Conservation (phyloP, 345 rosid species). For the Murraya koenigii region DNA sequence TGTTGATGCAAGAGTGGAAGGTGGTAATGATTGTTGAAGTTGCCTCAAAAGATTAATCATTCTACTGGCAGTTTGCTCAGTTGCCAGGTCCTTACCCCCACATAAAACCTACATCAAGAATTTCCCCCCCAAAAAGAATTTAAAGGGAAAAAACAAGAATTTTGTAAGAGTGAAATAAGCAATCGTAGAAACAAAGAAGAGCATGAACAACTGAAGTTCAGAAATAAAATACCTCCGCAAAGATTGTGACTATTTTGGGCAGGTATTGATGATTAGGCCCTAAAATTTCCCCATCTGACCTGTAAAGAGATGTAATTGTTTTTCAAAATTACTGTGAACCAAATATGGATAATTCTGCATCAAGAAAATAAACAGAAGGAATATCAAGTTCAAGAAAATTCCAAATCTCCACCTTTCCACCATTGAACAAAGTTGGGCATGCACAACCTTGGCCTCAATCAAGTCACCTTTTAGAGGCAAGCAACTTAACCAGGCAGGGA, state of each 20-base stretch:
- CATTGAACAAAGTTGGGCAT: constrained; percentile 73
- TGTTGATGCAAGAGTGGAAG: constrained; percentile 73
- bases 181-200: background rate
- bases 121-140: background rate
- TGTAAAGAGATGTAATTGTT: constrained; percentile 24
- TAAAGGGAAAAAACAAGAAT: background rate
- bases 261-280: constrained; percentile 68
- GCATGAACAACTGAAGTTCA: background rate
- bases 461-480: constrained; percentile 66
- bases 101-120: constrained; percentile 56
- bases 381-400: background rate
- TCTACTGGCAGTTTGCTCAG: constrained; percentile 61
- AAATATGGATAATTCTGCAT: background rate
- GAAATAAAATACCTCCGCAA: constrained; percentile 36
- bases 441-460: constrained; percentile 70
- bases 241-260: constrained; percentile 61
- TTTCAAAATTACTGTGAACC: background rate
- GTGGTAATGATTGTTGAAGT: constrained; percentile 80
- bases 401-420: constrained; percentile 49
- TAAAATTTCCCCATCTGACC: constrained; percentile 59
- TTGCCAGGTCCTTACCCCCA: constrained; percentile 64
- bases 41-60: constrained; percentile 77
- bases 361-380: background rate
- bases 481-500: constrained; percentile 74
- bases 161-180: background rate